phyloP scores from a whole-genome alignment of 139 green algal genomes.

The Edaphochlamys debaryana region DNA sequence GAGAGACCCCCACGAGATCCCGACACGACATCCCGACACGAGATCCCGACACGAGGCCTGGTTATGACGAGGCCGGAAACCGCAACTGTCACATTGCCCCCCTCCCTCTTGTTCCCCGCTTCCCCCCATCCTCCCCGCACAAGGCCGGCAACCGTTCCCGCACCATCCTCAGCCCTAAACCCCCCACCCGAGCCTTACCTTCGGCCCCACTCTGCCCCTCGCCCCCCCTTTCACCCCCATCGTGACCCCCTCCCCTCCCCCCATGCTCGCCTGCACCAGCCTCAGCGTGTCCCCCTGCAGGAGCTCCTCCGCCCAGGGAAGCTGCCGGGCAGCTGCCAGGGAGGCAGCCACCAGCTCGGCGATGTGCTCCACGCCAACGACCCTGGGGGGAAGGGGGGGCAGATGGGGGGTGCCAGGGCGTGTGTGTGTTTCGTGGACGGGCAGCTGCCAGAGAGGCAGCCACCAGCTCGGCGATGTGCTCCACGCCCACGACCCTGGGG shows the following conservation, averaged over 20 bases:
- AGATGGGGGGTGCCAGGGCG: neutral
- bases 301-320: conserved; percentile 33
- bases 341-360: conserved; percentile 58
- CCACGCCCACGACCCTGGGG: conserved; percentile 42
- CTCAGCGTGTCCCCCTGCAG: neutral
- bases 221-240: neutral
- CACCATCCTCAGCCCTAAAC: too few species aligned
- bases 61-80: too few species aligned
- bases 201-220: too few species aligned
- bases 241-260: neutral
- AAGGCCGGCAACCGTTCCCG: too few species aligned
- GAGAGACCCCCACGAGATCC: too few species aligned
- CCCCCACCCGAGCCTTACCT: too few species aligned
- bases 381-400: neutral
- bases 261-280: conserved; percentile 22
- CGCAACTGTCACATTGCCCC: too few species aligned
- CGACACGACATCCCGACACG: too few species aligned
- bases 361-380: conserved; percentile 52
- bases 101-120: too few species aligned
- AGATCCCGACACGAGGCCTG: too few species aligned
- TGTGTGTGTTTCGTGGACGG: too few species aligned
- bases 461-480: conserved; percentile 61
- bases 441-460: conserved; percentile 20
- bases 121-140: too few species aligned
- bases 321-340: neutral